These are phyloP conservation scores for Coprinellus aureogranulatus DNA, from an alignment of 768 basidiomycete genomes.

Conservation along the genomic window DNA sequence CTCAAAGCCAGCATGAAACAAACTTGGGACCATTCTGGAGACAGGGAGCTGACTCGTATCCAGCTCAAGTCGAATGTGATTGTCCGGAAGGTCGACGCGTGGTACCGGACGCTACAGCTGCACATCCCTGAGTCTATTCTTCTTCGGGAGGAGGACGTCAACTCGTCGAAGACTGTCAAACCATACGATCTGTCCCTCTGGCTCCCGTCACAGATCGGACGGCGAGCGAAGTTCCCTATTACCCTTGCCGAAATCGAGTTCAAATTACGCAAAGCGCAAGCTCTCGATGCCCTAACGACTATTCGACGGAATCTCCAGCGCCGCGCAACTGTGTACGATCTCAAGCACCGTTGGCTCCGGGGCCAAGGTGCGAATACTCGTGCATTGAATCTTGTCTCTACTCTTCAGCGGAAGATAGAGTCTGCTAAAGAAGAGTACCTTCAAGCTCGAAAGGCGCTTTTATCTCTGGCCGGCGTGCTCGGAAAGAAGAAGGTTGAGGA, in stretches of 20 bases:
- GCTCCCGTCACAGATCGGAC: neutral
- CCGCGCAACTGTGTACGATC: conserved; percentile 17
- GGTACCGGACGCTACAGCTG: conserved; percentile 10
- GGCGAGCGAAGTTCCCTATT: neutral
- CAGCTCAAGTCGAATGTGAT: conserved; percentile 12
- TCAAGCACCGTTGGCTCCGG: conserved; percentile 19
- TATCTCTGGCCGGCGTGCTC: too few species aligned
- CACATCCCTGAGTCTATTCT: conserved; percentile 12
- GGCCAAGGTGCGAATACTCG: conserved; percentile 24
- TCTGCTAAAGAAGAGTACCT: too few species aligned
- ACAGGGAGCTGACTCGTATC: neutral
- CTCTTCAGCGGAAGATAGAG: too few species aligned
- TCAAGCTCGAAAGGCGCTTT: too few species aligned
- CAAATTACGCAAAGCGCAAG: conserved; percentile 21
- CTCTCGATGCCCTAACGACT: conserved; percentile 20
- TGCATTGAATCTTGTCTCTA: too few species aligned
- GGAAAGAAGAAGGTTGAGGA: too few species aligned
- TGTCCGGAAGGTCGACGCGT: conserved; percentile 16
- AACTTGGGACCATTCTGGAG: neutral
- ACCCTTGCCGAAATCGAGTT: conserved; percentile 16
- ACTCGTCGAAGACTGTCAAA: neutral
- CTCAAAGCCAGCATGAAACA: too few species aligned
- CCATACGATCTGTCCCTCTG: neutral
- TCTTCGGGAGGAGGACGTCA: neutral
- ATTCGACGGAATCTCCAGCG: conserved; percentile 20